Evolutionary conservation across 1,139 yeast genomes (phyloP), one percentile per base, ranked within the genome.

Genomic region (Sugiyamaella japonica): DNA sequence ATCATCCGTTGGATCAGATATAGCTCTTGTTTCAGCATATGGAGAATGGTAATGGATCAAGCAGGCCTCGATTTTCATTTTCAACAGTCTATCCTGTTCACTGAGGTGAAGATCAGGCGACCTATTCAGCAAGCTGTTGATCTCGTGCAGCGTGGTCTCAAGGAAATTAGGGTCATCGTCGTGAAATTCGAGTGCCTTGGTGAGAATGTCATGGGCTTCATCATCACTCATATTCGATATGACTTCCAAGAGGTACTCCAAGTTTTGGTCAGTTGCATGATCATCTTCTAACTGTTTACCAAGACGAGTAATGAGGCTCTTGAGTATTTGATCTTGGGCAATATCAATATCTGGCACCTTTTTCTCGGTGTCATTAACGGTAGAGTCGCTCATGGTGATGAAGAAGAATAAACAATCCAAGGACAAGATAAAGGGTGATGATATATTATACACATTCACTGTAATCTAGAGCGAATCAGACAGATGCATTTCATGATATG

Each of bases 141-240:
- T 64, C 45, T 65, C 66, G 1, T 59, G 61, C 59, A 67, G 73
- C 48, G 73, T 76, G 7, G 66, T 69, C 7, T 61, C 57, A 7
- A 81, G 77, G 58, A 81, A 74, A 63, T 83, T 83, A 48, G 75
- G 73, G 65, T 83, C 87, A 41, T 71, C 75, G 2, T 64, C 61
- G 61, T 80, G 82, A 37, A 76, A 74, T 1, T 60, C 69, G 2
- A 73, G 56, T 4, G 77, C 73, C 10, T 72, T 69, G 45, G 67
- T 61, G 51, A 82, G 68, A 45, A 79, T 73, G 15, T 67, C 71
- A 5, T 78, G 23, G 0, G 83, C 75, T 49, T 76, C 77, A 8
- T 70, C 73, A 15, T 70, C 64, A 2, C 74, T 52, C 63, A 80
- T 59, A 15, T 61, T 59, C 23, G 68, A 70, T 50, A 78, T 69